These are phyloP conservation scores for Staphylotrichum tortipilum DNA, from an alignment of 495 filamentous ascomycete species.

Conservation along the genomic window DNA sequence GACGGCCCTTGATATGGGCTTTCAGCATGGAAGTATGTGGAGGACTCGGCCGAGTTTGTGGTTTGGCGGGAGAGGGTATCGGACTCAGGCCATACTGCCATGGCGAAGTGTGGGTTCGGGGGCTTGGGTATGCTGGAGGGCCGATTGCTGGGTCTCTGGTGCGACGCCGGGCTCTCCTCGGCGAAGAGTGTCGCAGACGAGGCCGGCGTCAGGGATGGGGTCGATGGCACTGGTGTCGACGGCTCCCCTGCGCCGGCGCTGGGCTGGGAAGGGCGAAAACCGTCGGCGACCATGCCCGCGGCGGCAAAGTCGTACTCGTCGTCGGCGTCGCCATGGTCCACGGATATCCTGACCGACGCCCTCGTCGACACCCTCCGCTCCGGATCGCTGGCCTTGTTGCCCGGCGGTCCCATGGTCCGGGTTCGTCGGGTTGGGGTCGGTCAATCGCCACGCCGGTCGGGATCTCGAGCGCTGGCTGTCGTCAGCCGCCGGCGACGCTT, in stretches of 20 bases:
- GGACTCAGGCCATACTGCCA: constrained; percentile 27
- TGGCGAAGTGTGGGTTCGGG: constrained; percentile 29
- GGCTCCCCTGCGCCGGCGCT: not conserved
- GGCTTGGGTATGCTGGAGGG: constrained; percentile 44
- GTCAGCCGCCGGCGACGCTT: constrained; percentile 26
- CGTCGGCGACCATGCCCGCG: constrained; percentile 22
- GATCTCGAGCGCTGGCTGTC: not conserved
- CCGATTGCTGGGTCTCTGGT: constrained; percentile 10
- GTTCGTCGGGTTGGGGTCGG: not conserved
- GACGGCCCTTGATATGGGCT: constrained; percentile 52
- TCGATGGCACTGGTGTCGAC: constrained; percentile 6
- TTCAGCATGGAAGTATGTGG: constrained; percentile 44
- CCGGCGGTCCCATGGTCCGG: constrained; percentile 27
- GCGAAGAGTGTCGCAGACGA: constrained; percentile 2
- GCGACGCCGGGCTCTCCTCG: constrained; percentile 1
- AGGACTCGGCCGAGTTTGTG: constrained; percentile 28
- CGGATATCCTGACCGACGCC: constrained; percentile 24
- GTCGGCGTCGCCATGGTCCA: constrained; percentile 19
- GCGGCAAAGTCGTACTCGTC: constrained; percentile 17
- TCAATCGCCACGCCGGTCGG: not conserved
- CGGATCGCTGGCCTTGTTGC: constrained; percentile 26
- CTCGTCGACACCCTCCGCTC: constrained; percentile 30
- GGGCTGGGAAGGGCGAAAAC: constrained; percentile 19
- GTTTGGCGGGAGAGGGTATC: constrained; percentile 19
- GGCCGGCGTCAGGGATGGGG: constrained; percentile 17